These are phyloP conservation scores for Coemansia sp. DNA, from an alignment of 192 early-diverging fungal genomes.

Conservation along the genomic window DNA sequence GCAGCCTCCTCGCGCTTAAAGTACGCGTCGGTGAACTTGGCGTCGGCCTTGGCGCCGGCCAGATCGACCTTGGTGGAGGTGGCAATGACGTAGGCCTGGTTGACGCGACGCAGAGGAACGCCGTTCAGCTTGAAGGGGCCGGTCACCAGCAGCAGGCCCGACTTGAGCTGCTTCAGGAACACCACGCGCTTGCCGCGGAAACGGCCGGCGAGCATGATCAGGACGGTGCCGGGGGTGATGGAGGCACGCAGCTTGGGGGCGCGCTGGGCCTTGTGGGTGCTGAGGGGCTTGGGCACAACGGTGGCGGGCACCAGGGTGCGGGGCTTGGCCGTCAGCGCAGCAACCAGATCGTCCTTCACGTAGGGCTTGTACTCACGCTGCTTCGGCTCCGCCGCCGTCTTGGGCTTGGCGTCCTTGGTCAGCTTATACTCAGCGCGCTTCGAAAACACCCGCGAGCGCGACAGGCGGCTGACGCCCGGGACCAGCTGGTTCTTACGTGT, in stretches of 20 bases:
- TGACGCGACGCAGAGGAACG: slow-evolving; percentile 94
- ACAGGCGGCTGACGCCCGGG: slow-evolving; percentile 77
- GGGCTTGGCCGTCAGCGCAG: slow-evolving; percentile 61
- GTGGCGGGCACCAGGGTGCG: slow-evolving; percentile 75
- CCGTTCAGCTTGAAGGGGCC: slow-evolving; percentile 99
- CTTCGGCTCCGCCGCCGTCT: slow-evolving; percentile 10
- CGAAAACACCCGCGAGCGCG: slow-evolving; percentile 75
- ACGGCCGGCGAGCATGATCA: slow-evolving; percentile 92
- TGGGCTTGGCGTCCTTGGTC: slow-evolving; percentile 58
- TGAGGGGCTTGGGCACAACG: slow-evolving; percentile 74
- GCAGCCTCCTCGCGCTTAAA: slow-evolving; percentile 76
- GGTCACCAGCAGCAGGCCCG: slow-evolving; percentile 93
- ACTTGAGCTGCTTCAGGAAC: slow-evolving; percentile 91
- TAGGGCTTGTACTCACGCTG: slow-evolving; percentile 46
- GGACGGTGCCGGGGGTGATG: slow-evolving; percentile 96
- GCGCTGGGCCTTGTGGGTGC: slow-evolving; percentile 69
- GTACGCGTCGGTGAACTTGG: slow-evolving; percentile 88
- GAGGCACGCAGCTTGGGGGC: slow-evolving; percentile 71
- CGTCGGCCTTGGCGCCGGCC: slow-evolving; percentile 58
- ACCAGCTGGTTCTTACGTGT: slow-evolving; percentile 77
- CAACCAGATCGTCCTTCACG: slow-evolving; percentile 72
- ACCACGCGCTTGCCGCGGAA: slow-evolving; percentile 99
- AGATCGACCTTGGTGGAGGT: slow-evolving; percentile 99
- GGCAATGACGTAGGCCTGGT: slow-evolving; percentile 99
- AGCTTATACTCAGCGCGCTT: slow-evolving; percentile 89